Conservation (phyloP, 371 early-diverging fungal genomes). For the Coemansia sp. region DNA sequence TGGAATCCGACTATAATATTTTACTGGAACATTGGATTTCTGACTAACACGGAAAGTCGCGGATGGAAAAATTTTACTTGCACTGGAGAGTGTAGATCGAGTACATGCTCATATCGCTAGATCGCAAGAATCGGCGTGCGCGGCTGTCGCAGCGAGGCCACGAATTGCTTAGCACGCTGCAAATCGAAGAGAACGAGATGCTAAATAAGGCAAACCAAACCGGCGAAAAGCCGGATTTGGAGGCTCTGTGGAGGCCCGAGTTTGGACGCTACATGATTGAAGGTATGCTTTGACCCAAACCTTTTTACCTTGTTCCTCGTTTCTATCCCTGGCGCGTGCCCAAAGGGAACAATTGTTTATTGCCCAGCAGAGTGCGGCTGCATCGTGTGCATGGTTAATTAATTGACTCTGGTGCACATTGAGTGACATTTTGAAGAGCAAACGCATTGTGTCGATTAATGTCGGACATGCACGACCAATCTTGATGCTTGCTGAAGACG, state of each 20-base stretch:
- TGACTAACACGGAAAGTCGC: neutral
- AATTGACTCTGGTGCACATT: conserved; percentile 6
- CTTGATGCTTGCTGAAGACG: conserved; percentile 4
- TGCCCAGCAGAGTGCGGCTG: neutral
- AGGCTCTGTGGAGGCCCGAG: conserved; percentile 91
- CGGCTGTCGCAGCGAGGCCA: conserved; percentile 80
- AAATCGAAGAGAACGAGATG: conserved; percentile 63
- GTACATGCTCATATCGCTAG: conserved; percentile 83
- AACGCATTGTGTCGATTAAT: neutral
- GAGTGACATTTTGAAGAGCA: neutral
- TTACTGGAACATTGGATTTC: neutral
- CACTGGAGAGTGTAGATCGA: conserved; percentile 68
- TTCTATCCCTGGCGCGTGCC: neutral
- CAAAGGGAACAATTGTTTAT: neutral
- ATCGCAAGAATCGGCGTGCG: conserved; percentile 69
- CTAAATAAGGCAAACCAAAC: conserved; percentile 39
- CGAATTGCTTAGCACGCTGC: conserved; percentile 76
- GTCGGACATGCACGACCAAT: conserved; percentile 2
- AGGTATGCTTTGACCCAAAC: conserved; percentile 47
- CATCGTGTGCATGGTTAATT: conserved; percentile 16
- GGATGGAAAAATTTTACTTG: neutral
- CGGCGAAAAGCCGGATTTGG: conserved; percentile 50
- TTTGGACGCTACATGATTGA: conserved; percentile 96
- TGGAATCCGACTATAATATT: neutral
- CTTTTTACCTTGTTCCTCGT: neutral